Conservation (phyloP, 208 protist genomes). For the Tritrichomonas musculus region DNA sequence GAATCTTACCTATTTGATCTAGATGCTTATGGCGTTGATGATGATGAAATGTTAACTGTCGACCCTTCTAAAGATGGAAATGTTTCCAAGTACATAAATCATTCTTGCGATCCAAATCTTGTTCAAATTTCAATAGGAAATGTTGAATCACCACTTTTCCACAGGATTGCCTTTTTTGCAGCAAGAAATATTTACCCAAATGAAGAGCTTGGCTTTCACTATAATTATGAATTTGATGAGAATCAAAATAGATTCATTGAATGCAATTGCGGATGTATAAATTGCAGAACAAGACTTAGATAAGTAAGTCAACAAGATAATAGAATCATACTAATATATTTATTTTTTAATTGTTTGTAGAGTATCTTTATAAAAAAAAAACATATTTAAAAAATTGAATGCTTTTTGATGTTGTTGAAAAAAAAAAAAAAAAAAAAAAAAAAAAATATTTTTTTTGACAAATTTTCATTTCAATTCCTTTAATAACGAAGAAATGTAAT, state of each 20-base stretch:
- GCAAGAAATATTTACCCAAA: neutral
- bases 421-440: neutral
- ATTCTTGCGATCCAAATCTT: conserved; percentile 48
- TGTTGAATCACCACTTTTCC: neutral
- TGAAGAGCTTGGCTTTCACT: conserved; percentile 26
- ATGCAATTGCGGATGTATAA: conserved; percentile 3
- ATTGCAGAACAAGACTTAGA: neutral
- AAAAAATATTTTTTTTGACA: neutral
- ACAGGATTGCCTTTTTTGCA: conserved; percentile 22
- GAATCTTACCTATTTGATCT: conserved; percentile 40
- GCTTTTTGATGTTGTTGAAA: too few species aligned
- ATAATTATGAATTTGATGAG: neutral
- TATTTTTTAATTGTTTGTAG: too few species aligned
- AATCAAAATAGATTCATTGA: neutral
- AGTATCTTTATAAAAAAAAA: too few species aligned
- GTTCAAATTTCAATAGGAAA: neutral
- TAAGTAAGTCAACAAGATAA: neutral
- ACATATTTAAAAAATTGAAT: too few species aligned
- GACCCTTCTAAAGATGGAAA: conserved; percentile 42
- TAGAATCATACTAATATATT: too few species aligned
- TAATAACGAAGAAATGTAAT: too few species aligned
- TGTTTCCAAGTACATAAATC: conserved; percentile 45
- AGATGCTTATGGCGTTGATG: neutral
- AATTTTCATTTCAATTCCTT: neutral
- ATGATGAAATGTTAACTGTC: conserved; percentile 24